A percentile compares a stretch with the other conserved stretches of the same genome.
Conservation (phyloP, 768 basidiomycete species). For the Harrya chromipes region DNA sequence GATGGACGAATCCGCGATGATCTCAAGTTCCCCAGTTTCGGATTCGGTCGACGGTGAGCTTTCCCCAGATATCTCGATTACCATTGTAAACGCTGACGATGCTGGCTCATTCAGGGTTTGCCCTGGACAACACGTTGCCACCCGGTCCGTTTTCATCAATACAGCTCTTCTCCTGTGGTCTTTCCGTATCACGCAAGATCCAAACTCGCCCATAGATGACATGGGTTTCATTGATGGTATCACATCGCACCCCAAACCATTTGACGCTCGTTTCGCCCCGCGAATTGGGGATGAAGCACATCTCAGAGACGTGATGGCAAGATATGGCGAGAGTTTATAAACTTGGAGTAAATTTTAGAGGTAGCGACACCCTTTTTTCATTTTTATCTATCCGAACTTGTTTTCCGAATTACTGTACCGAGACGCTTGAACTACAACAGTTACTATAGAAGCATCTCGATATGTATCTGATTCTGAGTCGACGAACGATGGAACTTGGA, state of each 20-base stretch:
- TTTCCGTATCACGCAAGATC: slow-evolving; percentile 54
- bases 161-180: slow-evolving; percentile 64
- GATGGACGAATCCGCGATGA: slow-evolving; percentile 46
- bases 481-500: too few species aligned
- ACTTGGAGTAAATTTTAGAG: too few species aligned
- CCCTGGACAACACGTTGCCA: slow-evolving; percentile 60
- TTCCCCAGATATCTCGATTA: background rate
- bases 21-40: slow-evolving; percentile 51
- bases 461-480: too few species aligned
- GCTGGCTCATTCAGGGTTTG: slow-evolving; percentile 45
- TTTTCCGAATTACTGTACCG: too few species aligned
- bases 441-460: too few species aligned
- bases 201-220: slow-evolving; percentile 53
- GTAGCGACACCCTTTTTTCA: too few species aligned
- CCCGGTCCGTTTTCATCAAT: slow-evolving; percentile 64
- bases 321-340: slow-evolving; percentile 20
- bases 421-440: too few species aligned
- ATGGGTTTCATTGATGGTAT: slow-evolving; percentile 62
- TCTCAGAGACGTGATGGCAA: slow-evolving; percentile 26
- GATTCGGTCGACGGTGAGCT: slow-evolving; percentile 46
- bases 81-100: background rate
- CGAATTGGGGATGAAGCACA: slow-evolving; percentile 29
- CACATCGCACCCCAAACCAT: slow-evolving; percentile 61
- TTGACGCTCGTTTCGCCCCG: slow-evolving; percentile 55
- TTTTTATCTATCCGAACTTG: too few species aligned